Conservation (phyloP, 148 eudicot genomes). For the Beta vulgaris region DNA sequence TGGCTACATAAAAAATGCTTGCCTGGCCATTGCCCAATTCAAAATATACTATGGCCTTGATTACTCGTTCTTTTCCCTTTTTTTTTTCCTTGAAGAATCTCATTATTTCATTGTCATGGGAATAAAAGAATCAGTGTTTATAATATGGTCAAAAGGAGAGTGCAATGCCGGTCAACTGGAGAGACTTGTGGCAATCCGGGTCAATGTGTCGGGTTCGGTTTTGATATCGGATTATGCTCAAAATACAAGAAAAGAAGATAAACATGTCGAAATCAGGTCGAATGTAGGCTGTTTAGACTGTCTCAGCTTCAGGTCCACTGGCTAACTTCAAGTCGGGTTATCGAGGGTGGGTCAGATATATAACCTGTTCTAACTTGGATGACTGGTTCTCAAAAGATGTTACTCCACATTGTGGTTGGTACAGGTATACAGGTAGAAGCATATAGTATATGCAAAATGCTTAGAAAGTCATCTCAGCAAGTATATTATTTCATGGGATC, state of each 20-base stretch:
- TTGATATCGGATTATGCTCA: no score
- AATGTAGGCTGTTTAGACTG: no score
- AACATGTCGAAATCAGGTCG: no score
- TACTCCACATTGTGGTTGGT: slow-evolving; percentile 3
- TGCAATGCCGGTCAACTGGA: slow-evolving; percentile 8
- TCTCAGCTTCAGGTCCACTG: no score
- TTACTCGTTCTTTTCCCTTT: background rate
- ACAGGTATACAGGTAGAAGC: slow-evolving; percentile 3
- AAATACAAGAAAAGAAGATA: no score
- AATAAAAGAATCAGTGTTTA: background rate
- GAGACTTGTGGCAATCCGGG: no score
- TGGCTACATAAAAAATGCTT: background rate
- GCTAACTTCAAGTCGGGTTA: no score
- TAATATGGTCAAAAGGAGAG: slow-evolving; percentile 6
- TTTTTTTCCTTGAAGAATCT: no score
- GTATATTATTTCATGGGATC: slow-evolving; percentile 39
- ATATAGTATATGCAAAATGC: background rate
- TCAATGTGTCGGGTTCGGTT: no score
- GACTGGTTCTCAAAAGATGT: background rate
- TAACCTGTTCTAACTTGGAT: no score
- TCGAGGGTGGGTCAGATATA: no score
- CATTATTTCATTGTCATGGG: background rate
- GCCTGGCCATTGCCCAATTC: background rate
- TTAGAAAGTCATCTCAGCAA: no score
- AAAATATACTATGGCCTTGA: background rate